phyloP scores from a whole-genome alignment of 208 protist genomes.

The Herpetomonas tarakana region DNA sequence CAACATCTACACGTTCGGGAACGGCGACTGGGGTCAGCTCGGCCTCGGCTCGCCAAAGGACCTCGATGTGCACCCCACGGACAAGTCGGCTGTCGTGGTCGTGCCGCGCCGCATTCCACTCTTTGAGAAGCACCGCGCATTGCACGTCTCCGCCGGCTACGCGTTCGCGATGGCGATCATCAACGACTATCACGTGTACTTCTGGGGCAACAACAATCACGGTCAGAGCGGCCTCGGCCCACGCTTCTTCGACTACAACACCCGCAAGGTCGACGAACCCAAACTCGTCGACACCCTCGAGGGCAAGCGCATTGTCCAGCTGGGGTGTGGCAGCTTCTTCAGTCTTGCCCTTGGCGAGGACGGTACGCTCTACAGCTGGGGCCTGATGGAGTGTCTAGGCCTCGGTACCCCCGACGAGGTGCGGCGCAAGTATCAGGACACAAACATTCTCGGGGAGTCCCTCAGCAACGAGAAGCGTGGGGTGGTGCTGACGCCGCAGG shows the following conservation, averaged over 20 bases:
- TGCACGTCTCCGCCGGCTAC: constrained; percentile 71
- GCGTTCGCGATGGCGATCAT: constrained; percentile 82
- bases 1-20: constrained; percentile 77
- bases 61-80: constrained; percentile 37
- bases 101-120: constrained; percentile 69
- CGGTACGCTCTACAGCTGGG: constrained; percentile 82
- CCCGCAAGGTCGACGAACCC: constrained; percentile 70
- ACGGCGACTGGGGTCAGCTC: constrained; percentile 85
- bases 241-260: constrained; percentile 39
- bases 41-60: constrained; percentile 45
- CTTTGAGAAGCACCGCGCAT: constrained; percentile 53
- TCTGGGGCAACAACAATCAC: constrained; percentile 92
- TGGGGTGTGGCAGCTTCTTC: constrained; percentile 87
- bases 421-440: constrained; percentile 19
- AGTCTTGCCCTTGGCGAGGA: constrained; percentile 63
- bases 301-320: constrained; percentile 63
- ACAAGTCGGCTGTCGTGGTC: constrained; percentile 41
- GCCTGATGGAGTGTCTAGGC: constrained; percentile 78
- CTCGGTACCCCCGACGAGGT: constrained; percentile 66
- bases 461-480: constrained; percentile 74
- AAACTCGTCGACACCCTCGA: constrained; percentile 63
- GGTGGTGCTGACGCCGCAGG: constrained; percentile 75
- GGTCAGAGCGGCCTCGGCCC: constrained; percentile 79
- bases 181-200: constrained; percentile 72
- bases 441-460: constrained; percentile 51